Evolutionary conservation across 2,329 filamentous ascomycete genomes (phyloP), one percentile per base, ranked within the genome.

Genomic region (Penicillium sp.): DNA sequence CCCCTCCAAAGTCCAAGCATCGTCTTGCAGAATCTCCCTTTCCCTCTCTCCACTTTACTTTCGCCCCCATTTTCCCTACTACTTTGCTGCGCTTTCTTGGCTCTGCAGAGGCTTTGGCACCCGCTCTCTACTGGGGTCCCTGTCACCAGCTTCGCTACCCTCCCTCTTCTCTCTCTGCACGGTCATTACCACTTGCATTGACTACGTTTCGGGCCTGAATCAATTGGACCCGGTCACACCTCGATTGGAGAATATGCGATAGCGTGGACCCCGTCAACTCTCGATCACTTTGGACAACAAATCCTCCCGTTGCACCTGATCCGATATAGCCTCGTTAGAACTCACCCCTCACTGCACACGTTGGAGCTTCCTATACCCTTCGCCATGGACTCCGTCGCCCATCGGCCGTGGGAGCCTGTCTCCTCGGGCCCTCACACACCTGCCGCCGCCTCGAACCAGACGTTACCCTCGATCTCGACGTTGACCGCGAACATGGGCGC

Each of bases 401-500:
- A 77, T 67, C 76, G 79, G 47, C 78, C 77, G 28, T 81, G 79
- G 79, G 79, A 79, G 70, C 67, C 75, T 25, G 62, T 69, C 42
- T 70, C 70, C 45, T 71, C 71, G 34, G 73, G 70, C 53, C 73
- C 76, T 39, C 76, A 77, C 37, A 73, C 70, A 5, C 67, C 68
- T 34, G 67, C 73, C 35, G 67, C 73, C 35, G 66, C 70, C 17
- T 72, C 76, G 15, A 72, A 73, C 8, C 78, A 79, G 61, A 79
- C 78, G 7, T 72, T 81, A 1, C 79, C 79, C 8, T 80, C 79
- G 5, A 81, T 81, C 59, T 78, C 78, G 38, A 81, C 79, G 8
- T 67, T 81, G 42, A 81, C 79, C 3, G 76, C 76, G n/a, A 77
- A 71, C 55, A 78, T 81, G 70, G 73, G 71, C 45, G 66, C 65